Evolutionary conservation across 208 protist genomes (phyloP).

Genomic region (Leishmania mexicana): DNA sequence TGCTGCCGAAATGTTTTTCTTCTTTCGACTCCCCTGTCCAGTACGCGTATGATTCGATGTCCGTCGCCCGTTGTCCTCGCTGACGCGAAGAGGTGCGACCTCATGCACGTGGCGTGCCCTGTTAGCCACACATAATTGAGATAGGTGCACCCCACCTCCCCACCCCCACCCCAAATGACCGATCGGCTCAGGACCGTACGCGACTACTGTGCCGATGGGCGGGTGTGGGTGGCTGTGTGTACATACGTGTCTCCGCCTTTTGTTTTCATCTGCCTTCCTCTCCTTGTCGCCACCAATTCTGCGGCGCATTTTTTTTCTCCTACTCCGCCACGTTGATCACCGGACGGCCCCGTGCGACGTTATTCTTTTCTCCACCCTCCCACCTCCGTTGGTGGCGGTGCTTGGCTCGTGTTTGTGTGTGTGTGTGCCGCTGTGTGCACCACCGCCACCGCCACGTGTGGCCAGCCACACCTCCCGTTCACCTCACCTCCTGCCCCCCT

Average conservation of each 20-base stretch:
- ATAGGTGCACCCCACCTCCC: neutral
- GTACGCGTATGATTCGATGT: neutral
- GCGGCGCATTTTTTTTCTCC: neutral
- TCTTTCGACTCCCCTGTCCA: conserved; percentile 1
- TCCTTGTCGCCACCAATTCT: neutral
- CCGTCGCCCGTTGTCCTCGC: conserved; percentile 7
- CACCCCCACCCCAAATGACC: neutral
- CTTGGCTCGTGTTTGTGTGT: neutral
- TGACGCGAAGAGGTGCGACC: neutral
- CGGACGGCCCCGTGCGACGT: neutral
- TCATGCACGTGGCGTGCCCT: neutral
- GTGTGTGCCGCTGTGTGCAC: neutral
- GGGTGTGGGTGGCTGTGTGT: neutral
- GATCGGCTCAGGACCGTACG: neutral
- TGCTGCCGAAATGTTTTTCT: neutral
- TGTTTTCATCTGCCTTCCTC: neutral
- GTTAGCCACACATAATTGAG: neutral
- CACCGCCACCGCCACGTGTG: neutral
- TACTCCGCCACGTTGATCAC: neutral
- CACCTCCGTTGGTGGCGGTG: neutral
- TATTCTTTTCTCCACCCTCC: neutral
- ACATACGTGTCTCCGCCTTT: neutral
- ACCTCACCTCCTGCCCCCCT: neutral
- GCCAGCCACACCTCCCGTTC: neutral
- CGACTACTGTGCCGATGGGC: neutral